Percentiles rank a stretch among this genome's conserved stretches.
Conservation (phyloP, 805 yeast genomes). For the Isabelozyma heimii region DNA sequence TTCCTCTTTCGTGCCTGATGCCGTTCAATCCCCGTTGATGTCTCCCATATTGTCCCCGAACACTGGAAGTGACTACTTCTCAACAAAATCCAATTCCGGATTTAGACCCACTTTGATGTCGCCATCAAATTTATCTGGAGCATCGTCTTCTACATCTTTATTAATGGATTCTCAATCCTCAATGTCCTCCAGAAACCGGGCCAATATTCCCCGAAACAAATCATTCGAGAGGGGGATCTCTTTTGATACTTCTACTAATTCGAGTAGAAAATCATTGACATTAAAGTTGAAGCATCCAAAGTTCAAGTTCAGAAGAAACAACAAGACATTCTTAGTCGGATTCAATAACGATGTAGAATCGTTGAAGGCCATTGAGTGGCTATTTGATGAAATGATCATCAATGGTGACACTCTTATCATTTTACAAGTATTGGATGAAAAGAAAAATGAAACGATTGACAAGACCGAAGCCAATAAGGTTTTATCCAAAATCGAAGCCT, state of each 20-base stretch:
- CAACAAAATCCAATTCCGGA: conserved; percentile 4
- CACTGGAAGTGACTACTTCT: conserved; percentile 6
- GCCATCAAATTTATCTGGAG: not conserved
- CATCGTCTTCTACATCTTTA: not conserved
- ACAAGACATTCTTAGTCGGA: conserved; percentile 41
- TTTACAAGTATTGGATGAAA: conserved; percentile 41
- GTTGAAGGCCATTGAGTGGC: conserved; percentile 41
- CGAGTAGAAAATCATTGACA: conserved; percentile 33
- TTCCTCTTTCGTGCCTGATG: conserved; percentile 14
- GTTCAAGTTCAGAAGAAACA: conserved; percentile 42
- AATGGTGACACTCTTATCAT: conserved; percentile 43
- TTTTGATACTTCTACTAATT: conserved; percentile 35
- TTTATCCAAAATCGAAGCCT: conserved; percentile 27
- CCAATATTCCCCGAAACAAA: conserved; percentile 10
- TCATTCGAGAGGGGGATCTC: conserved; percentile 39
- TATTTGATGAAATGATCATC: conserved; percentile 41
- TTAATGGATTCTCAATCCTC: conserved; percentile 5
- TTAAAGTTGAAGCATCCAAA: conserved; percentile 41
- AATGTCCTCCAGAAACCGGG: conserved; percentile 5
- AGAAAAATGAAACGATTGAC: conserved; percentile 24
- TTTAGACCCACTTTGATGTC: not conserved
- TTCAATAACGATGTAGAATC: conserved; percentile 37
- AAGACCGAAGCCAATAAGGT: conserved; percentile 23
- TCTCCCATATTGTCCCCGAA: conserved; percentile 10
- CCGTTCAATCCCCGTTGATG: conserved; percentile 10